Conservation (phyloP, 257 asterid species). For the Rubia yunnanensis region DNA sequence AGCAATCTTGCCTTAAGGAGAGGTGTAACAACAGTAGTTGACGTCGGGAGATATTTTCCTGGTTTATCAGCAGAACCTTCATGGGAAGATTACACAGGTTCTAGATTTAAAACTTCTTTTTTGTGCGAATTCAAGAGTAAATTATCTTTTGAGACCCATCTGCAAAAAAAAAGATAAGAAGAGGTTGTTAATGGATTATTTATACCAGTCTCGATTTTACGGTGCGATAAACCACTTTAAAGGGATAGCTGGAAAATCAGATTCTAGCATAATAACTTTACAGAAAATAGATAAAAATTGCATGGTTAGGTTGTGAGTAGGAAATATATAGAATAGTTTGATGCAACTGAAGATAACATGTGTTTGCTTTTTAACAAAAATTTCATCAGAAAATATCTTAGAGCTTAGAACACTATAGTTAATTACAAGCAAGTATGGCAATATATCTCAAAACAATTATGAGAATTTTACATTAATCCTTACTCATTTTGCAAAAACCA, state of each 20-base stretch:
- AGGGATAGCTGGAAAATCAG: neutral
- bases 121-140: neutral
- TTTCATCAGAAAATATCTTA: neutral
- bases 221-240: neutral
- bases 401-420: neutral
- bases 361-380: neutral
- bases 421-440: neutral
- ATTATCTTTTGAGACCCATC: neutral
- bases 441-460: no score
- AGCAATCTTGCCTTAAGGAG: slow-evolving; percentile 61
- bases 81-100: slow-evolving; percentile 96
- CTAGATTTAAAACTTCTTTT: neutral
- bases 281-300: neutral
- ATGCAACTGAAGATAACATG: neutral
- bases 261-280: neutral
- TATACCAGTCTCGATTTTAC: neutral
- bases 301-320: neutral
- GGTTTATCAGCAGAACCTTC: slow-evolving; percentile 60
- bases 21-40: slow-evolving; percentile 92
- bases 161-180: neutral
- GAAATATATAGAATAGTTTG: neutral
- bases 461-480: no score
- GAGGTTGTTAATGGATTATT: neutral
- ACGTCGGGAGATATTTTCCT: slow-evolving; percentile 82
- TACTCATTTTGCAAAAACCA: neutral